Evolutionary conservation across 805 yeast genomes (phyloP).

Genomic region (Cyberlindnera petersonii): DNA sequence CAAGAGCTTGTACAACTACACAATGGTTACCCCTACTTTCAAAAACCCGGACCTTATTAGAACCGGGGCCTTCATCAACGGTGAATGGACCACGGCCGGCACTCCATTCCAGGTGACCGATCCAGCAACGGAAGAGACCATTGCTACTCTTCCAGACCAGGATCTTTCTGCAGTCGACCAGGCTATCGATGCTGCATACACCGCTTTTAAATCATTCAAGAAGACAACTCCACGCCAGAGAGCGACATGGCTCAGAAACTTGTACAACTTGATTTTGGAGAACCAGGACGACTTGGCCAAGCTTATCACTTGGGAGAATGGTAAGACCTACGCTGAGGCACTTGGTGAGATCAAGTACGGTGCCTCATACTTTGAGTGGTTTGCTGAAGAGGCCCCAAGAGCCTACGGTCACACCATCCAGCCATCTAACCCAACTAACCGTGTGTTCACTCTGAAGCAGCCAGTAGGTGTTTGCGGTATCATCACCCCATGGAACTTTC

Average conservation of each 20-base stretch:
- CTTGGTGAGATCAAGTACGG: constrained; percentile 54
- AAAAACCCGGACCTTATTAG: constrained; percentile 47
- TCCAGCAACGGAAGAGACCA: constrained; percentile 64
- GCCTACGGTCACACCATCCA: constrained; percentile 54
- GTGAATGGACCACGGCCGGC: constrained; percentile 58
- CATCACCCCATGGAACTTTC: constrained; percentile 67
- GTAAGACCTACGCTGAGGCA: constrained; percentile 52
- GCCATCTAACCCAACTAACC: constrained; percentile 46
- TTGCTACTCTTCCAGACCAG: constrained; percentile 60
- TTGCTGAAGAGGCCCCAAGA: constrained; percentile 61
- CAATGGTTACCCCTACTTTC: constrained; percentile 14
- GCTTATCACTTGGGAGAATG: constrained; percentile 56
- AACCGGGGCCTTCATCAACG: constrained; percentile 65
- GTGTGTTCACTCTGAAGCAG: constrained; percentile 51
- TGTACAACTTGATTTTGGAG: constrained; percentile 49
- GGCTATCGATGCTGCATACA: constrained; percentile 46
- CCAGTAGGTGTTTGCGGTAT: constrained; percentile 57
- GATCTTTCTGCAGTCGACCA: constrained; percentile 56
- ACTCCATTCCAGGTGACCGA: constrained; percentile 61
- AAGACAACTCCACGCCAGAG: constrained; percentile 48
- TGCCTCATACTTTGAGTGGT: constrained; percentile 86
- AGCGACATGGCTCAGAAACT: constrained; percentile 45
- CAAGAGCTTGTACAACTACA: too few species aligned
- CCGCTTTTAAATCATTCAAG: constrained; percentile 43
- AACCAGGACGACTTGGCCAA: constrained; percentile 55